Evolutionary conservation across 2,329 filamentous ascomycete species (phyloP), one percentile per base, ranked within the genome.

Genomic region (Alternaria rosae): DNA sequence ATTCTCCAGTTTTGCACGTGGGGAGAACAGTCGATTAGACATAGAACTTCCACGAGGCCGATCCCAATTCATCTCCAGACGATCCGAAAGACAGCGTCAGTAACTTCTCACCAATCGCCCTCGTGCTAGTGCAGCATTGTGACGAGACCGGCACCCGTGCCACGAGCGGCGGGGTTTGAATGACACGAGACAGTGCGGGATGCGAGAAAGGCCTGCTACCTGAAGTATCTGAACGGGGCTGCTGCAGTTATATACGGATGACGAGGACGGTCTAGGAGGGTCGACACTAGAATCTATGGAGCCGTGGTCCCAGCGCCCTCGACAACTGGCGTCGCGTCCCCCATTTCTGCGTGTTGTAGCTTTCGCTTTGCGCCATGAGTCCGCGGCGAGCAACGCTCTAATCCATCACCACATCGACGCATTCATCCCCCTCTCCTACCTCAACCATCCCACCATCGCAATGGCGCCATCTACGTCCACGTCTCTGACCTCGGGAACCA

Each of bases 161-260:
- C 9, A 6, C 0, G 35, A 38, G 35, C 9, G 3, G 35, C 15
- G 2, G n/a, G 0, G 17, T 0, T 3, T 3, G 35, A n/a, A 38
- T 17, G n/a, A 38, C 15, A 38, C 15, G 35, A 17, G 35, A 38
- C 35, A 17, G 9, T 17, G 9, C 35, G 35, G 15, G 1, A 38
- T 17, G 35, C 35, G n/a, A 38, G 9, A 17, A 38, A 1, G 35
- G 35, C n/a, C 35, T 38, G 35, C 35, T 38, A 38, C n/a, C n/a
- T 5, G n/a, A 8, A 38, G 15, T 38, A 38, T n/a, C 15, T 17
- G 35, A 6, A 17, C 35, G 35, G 1, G 35, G 5, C 35, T 17
- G 4, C n/a, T 17, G 9, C 35, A 38, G 35, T 17, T 38, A 38
- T 38, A 38, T 38, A 38, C n/a, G 35, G 15, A 38, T 38, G 35